These are phyloP conservation scores for Clitocybe nebularis DNA, from an alignment of 1,284 basidiomycete species.

Conservation along the genomic window DNA sequence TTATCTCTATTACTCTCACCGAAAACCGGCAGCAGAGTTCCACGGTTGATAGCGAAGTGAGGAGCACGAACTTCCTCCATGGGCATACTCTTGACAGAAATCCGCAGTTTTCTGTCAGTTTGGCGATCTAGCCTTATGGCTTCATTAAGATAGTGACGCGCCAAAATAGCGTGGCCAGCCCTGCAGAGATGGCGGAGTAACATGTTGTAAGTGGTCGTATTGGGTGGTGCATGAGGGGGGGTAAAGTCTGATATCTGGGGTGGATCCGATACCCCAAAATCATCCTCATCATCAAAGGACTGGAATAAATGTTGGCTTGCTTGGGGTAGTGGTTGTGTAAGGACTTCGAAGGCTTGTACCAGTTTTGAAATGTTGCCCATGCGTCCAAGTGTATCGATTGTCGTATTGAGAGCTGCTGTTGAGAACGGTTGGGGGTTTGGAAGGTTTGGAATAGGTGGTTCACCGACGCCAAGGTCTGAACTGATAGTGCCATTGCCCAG, in stretches of 20 bases:
- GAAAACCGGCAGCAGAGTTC: slow-evolving; percentile 51
- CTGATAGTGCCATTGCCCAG: slow-evolving; percentile 21
- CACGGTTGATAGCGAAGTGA: slow-evolving; percentile 48
- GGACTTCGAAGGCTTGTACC: slow-evolving; percentile 70
- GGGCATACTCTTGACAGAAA: slow-evolving; percentile 19
- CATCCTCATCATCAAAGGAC: slow-evolving; percentile 67
- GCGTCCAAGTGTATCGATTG: slow-evolving; percentile 63
- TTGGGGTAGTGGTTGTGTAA: slow-evolving; percentile 61
- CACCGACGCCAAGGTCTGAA: slow-evolving; percentile 15
- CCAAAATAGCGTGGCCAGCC: slow-evolving; percentile 44
- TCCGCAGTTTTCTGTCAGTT: slow-evolving; percentile 28
- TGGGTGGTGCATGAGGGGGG: slow-evolving; percentile 54
- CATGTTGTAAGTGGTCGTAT: slow-evolving; percentile 62
- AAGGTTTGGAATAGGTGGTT: slow-evolving; percentile 16
- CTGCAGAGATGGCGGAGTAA: slow-evolving; percentile 55
- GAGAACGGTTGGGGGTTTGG: slow-evolving; percentile 48
- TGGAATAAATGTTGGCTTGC: slow-evolving; percentile 41
- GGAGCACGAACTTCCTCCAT: slow-evolving; percentile 41
- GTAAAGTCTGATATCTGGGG: slow-evolving; percentile 31
- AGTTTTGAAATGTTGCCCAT: slow-evolving; percentile 58
- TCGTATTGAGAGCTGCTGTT: slow-evolving; percentile 66
- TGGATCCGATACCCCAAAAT: slow-evolving; percentile 45
- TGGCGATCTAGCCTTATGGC: slow-evolving; percentile 48
- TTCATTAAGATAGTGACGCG: slow-evolving; percentile 67
- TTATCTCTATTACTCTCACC: slow-evolving; percentile 55